Conservation (phyloP, 2,329 filamentous ascomycete genomes). For the Trichophyton equinum region DNA sequence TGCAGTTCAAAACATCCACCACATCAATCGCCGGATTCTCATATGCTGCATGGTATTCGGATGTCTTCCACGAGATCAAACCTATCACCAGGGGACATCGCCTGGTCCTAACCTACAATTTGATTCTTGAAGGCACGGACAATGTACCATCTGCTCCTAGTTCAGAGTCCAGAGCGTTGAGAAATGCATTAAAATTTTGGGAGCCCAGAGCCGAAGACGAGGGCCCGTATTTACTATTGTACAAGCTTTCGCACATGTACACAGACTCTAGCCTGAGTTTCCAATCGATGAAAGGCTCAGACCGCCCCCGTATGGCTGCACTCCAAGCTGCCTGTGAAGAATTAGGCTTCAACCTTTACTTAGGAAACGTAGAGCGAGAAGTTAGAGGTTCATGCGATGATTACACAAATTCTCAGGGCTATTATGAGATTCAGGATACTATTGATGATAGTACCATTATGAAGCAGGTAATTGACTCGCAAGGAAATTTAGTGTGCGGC, state of each 20-base stretch:
- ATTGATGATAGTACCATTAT: neutral
- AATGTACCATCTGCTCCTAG: neutral
- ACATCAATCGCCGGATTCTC: constrained; percentile 19
- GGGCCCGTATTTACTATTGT: constrained; percentile 13
- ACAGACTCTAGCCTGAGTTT: constrained; percentile 15
- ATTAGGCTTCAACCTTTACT: constrained; percentile 15
- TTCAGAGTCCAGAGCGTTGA: neutral
- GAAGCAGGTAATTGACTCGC: constrained; percentile 5
- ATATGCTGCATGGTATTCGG: constrained; percentile 36
- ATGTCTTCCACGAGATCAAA: constrained; percentile 41
- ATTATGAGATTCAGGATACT: constrained; percentile 5
- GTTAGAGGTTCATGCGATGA: constrained; percentile 11
- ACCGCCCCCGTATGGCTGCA: constrained; percentile 12
- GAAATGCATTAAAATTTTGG: constrained; percentile 8
- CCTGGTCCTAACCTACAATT: constrained; percentile 43
- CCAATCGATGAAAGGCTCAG: constrained; percentile 16
- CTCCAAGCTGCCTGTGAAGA: constrained; percentile 14
- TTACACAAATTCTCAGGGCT: constrained; percentile 1
- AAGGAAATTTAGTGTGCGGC: constrained; percentile 6
- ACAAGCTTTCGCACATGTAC: constrained; percentile 19
- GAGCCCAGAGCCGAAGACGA: neutral
- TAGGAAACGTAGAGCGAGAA: constrained; percentile 17
- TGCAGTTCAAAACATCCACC: constrained; percentile 21
- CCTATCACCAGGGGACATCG: constrained; percentile 38
- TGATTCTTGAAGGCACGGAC: constrained; percentile 24